A percentile compares a stretch with the other conserved stretches of the same genome.
These are phyloP conservation scores for Penicillium antarcticum DNA, from an alignment of 495 filamentous ascomycete genomes.

Conservation along the genomic window DNA sequence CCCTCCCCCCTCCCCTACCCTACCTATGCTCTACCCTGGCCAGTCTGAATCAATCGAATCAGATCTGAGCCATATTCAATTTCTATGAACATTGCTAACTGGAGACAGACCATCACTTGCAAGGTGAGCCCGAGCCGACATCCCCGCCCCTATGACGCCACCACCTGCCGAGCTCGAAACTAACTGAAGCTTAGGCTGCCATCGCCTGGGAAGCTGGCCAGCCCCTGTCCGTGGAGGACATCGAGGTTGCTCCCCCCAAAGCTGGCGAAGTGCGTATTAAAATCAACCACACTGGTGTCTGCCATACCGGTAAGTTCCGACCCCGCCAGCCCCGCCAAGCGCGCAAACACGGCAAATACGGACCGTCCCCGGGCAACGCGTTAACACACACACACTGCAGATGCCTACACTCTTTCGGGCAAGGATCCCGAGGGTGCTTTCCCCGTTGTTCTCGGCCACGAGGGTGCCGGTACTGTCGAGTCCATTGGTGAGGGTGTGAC, in stretches of 20 bases:
- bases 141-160: slow-evolving; percentile 13
- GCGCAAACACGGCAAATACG: not conserved
- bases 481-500: slow-evolving; percentile 95
- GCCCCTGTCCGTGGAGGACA: slow-evolving; percentile 81
- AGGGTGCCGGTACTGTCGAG: slow-evolving; percentile 96
- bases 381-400: slow-evolving; percentile 38
- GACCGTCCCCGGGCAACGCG: not conserved
- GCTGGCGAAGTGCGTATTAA: slow-evolving; percentile 96
- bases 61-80: not conserved
- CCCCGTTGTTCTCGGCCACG: slow-evolving; percentile 92
- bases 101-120: slow-evolving; percentile 66
- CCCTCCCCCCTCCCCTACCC: not conserved
- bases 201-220: slow-evolving; percentile 95
- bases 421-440: slow-evolving; percentile 99
- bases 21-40: too few relatives aligned
- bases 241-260: slow-evolving; percentile 88
- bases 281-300: slow-evolving; percentile 96
- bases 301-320: slow-evolving; percentile 77
- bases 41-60: too few relatives aligned
- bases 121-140: slow-evolving; percentile 48
- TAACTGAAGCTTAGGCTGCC: slow-evolving; percentile 62
- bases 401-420: slow-evolving; percentile 97
- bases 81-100: slow-evolving; percentile 8
- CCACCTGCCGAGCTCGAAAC: slow-evolving; percentile 1
- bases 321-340: slow-evolving; percentile 6